Evolutionary conservation across 2,329 filamentous ascomycete genomes (phyloP), one percentile per base, ranked within the genome.

Genomic region (Trichoderma sp.): DNA sequence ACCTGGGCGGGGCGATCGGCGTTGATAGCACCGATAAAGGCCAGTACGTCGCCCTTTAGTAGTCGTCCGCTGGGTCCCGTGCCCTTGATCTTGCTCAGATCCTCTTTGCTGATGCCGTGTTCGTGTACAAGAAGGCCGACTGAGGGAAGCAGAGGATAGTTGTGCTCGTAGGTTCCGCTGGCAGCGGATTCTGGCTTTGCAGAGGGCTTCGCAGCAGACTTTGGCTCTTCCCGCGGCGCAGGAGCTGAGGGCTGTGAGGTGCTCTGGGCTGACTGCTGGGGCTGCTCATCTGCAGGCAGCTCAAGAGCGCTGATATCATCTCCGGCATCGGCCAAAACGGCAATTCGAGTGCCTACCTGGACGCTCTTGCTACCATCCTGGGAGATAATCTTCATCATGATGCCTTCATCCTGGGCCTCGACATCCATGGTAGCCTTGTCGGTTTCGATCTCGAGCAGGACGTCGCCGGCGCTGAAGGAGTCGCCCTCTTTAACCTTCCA

Each of bases 371-470:
- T 87, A 68, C 93, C 93, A 79, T 94, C 91, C 57, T 84, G 84
- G 79, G 90, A 85, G 79, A 90, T 88, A 76, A 97, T 95, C 86
- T 96, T 97, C 79, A 94, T 90, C 81, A 97, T 84, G 76, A 95
- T 85, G 55, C 94, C 94, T 79, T 97, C 93, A 58, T 97, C 94
- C 83, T 96, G 94, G 53, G 94, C 94, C 85, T 97, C 94, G 30
- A 97, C 94, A 77, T 97, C 94, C 93, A 97, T 97, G 71, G 93
- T 93, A 70, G 94, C 94, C 86, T 97, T 97, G 82, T 97, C 94
- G 72, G 94, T 97, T 84, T 97, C 94, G 80, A 97, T 96, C 83
- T 97, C 94, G 72, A 97, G 89, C 66, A 97, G 87, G 36, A 97
- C 93, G 81, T 97, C 94, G 76, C 94, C 94, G 71, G 93, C 92